phyloP scores from a whole-genome alignment of 352 stramenopile species.

The Phytophthora colocasiae region DNA sequence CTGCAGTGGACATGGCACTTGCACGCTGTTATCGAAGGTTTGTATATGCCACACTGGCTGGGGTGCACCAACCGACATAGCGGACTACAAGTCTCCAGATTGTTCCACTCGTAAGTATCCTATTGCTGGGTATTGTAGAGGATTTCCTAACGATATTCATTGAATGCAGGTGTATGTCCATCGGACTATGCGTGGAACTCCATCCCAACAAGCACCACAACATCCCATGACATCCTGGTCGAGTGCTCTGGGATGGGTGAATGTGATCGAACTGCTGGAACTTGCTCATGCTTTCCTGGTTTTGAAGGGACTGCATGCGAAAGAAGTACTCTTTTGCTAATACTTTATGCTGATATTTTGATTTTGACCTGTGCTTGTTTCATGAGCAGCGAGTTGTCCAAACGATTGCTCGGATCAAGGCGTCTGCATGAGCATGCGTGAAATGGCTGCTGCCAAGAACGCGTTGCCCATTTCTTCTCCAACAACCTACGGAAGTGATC shows the following conservation, averaged over 20 bases:
- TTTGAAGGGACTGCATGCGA: conserved; percentile 88
- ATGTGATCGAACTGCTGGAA: conserved; percentile 77
- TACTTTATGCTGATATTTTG: not conserved
- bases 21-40: conserved; percentile 67
- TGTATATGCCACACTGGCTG: conserved; percentile 73
- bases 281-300: conserved; percentile 84
- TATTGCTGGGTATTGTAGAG: not conserved
- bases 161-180: conserved; percentile 58
- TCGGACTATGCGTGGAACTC: conserved; percentile 60
- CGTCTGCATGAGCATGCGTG: conserved; percentile 82
- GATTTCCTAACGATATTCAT: not conserved
- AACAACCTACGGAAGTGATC: conserved; percentile 68
- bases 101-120: conserved; percentile 71
- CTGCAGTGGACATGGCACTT: conserved; percentile 86
- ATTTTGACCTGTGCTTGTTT: conserved; percentile 7
- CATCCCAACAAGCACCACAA: conserved; percentile 45
- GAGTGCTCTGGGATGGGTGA: conserved; percentile 91
- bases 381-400: conserved; percentile 51
- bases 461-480: conserved; percentile 70
- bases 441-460: conserved; percentile 68
- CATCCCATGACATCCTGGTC: conserved; percentile 50
- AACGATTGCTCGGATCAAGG: conserved; percentile 83
- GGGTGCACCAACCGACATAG: conserved; percentile 70
- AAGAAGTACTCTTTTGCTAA: conserved; percentile 44
- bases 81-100: conserved; percentile 78